These are phyloP conservation scores for Citrullus colocynthis DNA, from an alignment of 306 rosid species.

Conservation along the genomic window DNA sequence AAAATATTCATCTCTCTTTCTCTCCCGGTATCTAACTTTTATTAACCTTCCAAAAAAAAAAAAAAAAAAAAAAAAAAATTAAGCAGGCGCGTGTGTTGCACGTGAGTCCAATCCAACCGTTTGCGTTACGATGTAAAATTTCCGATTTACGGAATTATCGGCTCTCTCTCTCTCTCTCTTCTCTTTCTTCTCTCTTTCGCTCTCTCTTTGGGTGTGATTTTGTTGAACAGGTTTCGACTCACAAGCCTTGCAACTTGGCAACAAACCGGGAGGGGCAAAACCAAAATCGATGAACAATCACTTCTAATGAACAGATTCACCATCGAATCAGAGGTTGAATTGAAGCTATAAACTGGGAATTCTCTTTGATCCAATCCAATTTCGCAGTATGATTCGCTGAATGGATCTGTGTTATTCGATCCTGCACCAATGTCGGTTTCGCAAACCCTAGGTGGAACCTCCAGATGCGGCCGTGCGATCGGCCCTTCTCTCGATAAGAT, in stretches of 20 bases:
- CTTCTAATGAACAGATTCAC: not conserved
- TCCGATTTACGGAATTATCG: conserved; percentile 1
- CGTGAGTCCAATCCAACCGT: not conserved
- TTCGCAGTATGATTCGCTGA: conserved; percentile 1
- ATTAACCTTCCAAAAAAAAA: too few relatives aligned
- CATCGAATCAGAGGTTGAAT: not conserved
- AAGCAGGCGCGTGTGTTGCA: not conserved
- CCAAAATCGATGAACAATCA: not conserved
- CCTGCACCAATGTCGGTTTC: conserved; percentile 61
- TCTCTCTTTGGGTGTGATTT: not conserved
- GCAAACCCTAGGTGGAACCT: conserved; percentile 79
- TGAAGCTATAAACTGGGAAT: not conserved
- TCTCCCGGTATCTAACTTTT: too few relatives aligned
- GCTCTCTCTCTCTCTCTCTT: not conserved
- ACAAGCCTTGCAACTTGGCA: not conserved
- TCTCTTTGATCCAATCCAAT: not conserved
- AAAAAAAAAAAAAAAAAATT: too few relatives aligned
- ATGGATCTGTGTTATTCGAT: conserved; percentile 19
- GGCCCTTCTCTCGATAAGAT: conserved; percentile 95
- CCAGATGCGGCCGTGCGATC: conserved; percentile 75
- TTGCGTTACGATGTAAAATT: not conserved
- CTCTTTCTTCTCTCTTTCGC: not conserved
- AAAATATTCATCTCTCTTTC: too few relatives aligned
- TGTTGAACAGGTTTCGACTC: conserved; percentile 4
- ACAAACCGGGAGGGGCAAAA: not conserved